Percentiles rank a stretch among this genome's conserved stretches.
Evolutionary conservation across 225 moss, liverwort and hornwort genomes (phyloP).

Genomic region (Climacium dendroides): DNA sequence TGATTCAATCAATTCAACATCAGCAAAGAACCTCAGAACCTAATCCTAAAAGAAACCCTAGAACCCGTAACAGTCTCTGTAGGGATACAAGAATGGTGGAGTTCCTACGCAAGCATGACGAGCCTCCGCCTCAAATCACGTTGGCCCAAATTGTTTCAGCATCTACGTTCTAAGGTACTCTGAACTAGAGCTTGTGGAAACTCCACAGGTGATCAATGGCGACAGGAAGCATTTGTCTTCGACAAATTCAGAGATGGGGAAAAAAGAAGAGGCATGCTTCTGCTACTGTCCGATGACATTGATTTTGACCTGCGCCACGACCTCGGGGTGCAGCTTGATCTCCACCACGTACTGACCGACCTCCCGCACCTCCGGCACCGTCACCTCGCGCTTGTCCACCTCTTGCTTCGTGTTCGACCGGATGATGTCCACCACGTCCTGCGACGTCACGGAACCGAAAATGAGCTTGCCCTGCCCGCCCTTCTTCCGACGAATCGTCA

Average conservation of each 20-base stretch:
- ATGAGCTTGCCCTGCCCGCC: slow-evolving; percentile 93
- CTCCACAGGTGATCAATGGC: neutral
- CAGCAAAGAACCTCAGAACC: neutral
- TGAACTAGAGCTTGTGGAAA: neutral
- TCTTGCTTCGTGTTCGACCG: slow-evolving; percentile 75
- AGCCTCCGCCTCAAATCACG: slow-evolving; percentile 3
- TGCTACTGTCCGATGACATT: slow-evolving; percentile 77
- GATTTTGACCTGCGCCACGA: slow-evolving; percentile 75
- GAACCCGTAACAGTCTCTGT: neutral
- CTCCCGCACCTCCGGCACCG: slow-evolving; percentile 88
- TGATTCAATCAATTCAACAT: neutral
- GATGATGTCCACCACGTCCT: slow-evolving; percentile 86
- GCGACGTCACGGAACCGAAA: slow-evolving; percentile 82
- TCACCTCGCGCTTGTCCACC: slow-evolving; percentile 85
- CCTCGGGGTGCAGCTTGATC: slow-evolving; percentile 81
- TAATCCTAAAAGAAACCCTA: neutral
- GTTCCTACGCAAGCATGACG: neutral
- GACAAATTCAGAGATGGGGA: neutral
- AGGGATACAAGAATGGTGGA: neutral
- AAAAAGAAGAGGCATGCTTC: neutral
- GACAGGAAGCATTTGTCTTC: neutral
- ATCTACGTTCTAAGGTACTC: neutral
- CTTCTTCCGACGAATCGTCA: slow-evolving; percentile 71
- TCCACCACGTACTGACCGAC: slow-evolving; percentile 76
- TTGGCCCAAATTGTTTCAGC: slow-evolving; percentile 14